Evolutionary conservation across 495 filamentous ascomycete genomes (phyloP).

Genomic region (Aspergillus taichungensis): DNA sequence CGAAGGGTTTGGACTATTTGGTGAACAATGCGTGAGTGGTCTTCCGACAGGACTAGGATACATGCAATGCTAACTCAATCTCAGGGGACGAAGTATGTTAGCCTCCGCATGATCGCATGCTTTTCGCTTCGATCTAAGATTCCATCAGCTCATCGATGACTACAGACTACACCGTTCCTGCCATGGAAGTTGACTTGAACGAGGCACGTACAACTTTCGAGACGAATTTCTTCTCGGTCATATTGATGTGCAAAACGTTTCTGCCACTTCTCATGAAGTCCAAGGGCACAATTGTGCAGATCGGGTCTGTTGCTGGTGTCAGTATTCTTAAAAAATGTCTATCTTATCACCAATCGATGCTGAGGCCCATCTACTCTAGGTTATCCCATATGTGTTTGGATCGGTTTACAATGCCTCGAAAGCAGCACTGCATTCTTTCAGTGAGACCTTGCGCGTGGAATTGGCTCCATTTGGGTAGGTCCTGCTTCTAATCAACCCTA

Average conservation of each 20-base stretch:
- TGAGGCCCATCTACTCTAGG: constrained; percentile 12
- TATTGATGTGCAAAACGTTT: constrained; percentile 51
- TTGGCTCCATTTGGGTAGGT: constrained; percentile 37
- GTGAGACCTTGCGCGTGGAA: constrained; percentile 51
- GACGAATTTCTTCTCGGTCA: constrained; percentile 52
- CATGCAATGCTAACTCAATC: constrained; percentile 6
- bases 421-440: constrained; percentile 53
- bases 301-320: constrained; percentile 48
- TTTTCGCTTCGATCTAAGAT: not conserved
- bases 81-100: constrained; percentile 32
- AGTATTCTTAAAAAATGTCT: constrained; percentile 1
- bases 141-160: constrained; percentile 2
- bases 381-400: constrained; percentile 47
- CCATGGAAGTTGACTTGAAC: constrained; percentile 43
- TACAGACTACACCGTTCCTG: constrained; percentile 52
- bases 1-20: constrained; percentile 44
- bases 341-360: not conserved
- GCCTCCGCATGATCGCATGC: not conserved
- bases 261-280: constrained; percentile 48
- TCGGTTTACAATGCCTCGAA: constrained; percentile 57
- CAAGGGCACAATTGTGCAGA: constrained; percentile 53
- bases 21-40: constrained; percentile 53
- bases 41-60: not conserved
- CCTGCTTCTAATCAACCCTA: not conserved
- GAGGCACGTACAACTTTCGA: constrained; percentile 47